Evolutionary conservation across 805 yeast genomes (phyloP).

Genomic region (Schwanniomyces vanrijiae): DNA sequence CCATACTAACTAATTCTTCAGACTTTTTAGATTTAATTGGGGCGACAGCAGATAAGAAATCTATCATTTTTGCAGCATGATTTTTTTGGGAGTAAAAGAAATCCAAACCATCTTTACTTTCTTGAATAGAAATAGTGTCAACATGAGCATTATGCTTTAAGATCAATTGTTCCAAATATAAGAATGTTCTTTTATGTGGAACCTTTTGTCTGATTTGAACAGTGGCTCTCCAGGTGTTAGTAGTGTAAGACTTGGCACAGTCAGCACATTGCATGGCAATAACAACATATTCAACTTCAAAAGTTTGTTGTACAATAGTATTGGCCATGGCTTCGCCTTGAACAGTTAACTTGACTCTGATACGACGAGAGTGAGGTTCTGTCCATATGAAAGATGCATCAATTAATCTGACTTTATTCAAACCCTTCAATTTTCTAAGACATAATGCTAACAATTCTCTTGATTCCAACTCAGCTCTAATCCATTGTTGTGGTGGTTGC

Average conservation of each 20-base stretch:
- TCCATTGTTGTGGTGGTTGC: conserved; percentile 95
- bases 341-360: conserved; percentile 85
- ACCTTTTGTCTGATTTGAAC: conserved; percentile 98
- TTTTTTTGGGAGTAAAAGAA: conserved; percentile 85
- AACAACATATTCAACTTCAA: conserved; percentile 92
- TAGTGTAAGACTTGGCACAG: conserved; percentile 96
- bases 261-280: conserved; percentile 97
- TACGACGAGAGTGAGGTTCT: conserved; percentile 97
- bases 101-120: conserved; percentile 91
- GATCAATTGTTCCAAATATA: conserved; percentile 93
- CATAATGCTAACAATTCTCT: conserved; percentile 91
- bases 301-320: conserved; percentile 89
- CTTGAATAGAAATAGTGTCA: conserved; percentile 91
- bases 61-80: conserved; percentile 93
- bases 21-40: conserved; percentile 84
- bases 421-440: conserved; percentile 82
- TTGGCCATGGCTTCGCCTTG: conserved; percentile 96
- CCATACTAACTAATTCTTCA: conserved; percentile 87
- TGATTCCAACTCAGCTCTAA: conserved; percentile 84
- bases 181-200: conserved; percentile 92
- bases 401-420: conserved; percentile 78
- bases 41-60: conserved; percentile 79
- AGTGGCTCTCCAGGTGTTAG: conserved; percentile 97
- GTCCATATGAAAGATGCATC: conserved; percentile 99
- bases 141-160: conserved; percentile 90